A percentile compares a stretch with the other conserved stretches of the same genome.
Evolutionary conservation across 1,284 basidiomycete species (phyloP).

Genomic region (Lentinula novae-zelandiae): DNA sequence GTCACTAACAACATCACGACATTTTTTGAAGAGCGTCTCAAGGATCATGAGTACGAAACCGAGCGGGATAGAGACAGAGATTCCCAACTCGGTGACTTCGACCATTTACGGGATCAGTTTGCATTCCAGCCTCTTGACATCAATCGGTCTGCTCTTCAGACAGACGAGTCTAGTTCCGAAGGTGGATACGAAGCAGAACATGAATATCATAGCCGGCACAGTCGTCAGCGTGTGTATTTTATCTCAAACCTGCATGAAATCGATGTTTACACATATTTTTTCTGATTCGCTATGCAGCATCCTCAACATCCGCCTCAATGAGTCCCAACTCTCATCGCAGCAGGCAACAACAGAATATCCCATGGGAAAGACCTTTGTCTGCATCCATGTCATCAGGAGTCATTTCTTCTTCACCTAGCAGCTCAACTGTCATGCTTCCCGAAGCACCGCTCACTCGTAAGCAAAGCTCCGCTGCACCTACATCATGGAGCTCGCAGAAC

Average conservation of each 20-base stretch:
- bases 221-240: conserved; percentile 71
- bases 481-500: conserved; percentile 53
- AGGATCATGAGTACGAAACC: conserved; percentile 67
- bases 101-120: conserved; percentile 57
- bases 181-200: conserved; percentile 75
- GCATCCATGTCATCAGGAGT: conserved; percentile 48
- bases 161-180: conserved; percentile 72
- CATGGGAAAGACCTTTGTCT: conserved; percentile 60
- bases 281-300: conserved; percentile 7
- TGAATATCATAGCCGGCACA: conserved; percentile 55
- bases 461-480: conserved; percentile 40
- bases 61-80: conserved; percentile 62
- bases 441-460: conserved; percentile 64
- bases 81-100: conserved; percentile 48
- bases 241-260: conserved; percentile 24
- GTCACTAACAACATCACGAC: conserved; percentile 91
- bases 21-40: conserved; percentile 89
- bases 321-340: conserved; percentile 62
- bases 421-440: conserved; percentile 52
- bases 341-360: conserved; percentile 53
- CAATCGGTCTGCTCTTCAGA: conserved; percentile 46
- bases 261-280: conserved; percentile 45
- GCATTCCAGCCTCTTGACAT: conserved; percentile 49
- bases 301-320: conserved; percentile 39
- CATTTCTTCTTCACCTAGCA: conserved; percentile 53